phyloP scores from a whole-genome alignment of 257 asterid species.

The Solanum tarijense region DNA sequence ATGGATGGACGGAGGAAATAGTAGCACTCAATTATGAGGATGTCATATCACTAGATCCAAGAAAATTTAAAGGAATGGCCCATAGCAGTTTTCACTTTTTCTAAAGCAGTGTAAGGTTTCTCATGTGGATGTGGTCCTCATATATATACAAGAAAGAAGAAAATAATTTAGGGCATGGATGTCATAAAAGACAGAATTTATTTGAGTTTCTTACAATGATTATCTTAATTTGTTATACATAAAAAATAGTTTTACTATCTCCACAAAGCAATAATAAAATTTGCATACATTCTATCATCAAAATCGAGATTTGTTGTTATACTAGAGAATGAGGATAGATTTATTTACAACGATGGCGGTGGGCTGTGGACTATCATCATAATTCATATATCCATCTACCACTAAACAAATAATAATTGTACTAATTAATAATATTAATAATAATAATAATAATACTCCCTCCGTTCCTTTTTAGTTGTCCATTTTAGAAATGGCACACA shows the following conservation, averaged over 20 bases:
- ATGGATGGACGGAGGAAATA: too few species aligned
- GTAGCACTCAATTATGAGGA: background rate
- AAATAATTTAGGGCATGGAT: too few species aligned
- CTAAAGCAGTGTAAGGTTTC: background rate
- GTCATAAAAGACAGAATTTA: background rate
- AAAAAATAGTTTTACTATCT: too few species aligned
- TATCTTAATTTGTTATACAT: too few species aligned
- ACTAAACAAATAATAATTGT: background rate
- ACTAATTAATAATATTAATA: background rate
- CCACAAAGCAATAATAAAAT: too few species aligned
- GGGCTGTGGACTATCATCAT: background rate
- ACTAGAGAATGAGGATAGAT: background rate
- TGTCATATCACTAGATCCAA: background rate
- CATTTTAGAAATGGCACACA: too few species aligned
- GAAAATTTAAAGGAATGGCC: background rate
- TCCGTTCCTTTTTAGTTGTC: too few species aligned
- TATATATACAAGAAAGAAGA: background rate
- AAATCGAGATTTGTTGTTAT: background rate
- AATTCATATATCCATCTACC: background rate
- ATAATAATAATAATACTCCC: too few species aligned
- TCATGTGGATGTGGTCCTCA: background rate
- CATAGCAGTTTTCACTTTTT: background rate
- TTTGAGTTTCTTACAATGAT: background rate
- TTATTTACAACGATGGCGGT: background rate
- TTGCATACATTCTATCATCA: too few species aligned